Base-by-base conservation (phyloP, 179 eudicot genomes). In the Camellia oleifera region DNA sequence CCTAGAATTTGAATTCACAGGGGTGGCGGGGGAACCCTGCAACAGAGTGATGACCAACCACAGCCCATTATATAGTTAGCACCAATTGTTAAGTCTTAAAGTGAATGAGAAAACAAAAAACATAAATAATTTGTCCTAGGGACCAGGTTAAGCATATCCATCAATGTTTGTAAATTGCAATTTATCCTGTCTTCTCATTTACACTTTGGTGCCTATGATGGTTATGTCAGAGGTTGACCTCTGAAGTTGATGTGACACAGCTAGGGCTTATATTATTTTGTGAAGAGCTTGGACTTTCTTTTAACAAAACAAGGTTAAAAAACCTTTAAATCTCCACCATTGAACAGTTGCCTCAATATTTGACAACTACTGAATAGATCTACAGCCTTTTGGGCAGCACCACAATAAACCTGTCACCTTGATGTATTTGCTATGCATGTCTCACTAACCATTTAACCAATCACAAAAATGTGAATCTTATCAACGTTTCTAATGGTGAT, bases 11-110 rank as follows among this genome's bases (percentile, higher is more conserved):
- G 91, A 88, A 77, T 87, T 87, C 73, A 84, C 83, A 76, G 93
- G 88, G 9, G 88, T 85, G 45, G 75, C 81, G 60, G 98, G 93
- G 83, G 97, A 89, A 81, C 87, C 89, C 89, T 92, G 95, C 84
- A 85, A 50, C 88, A 88, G 87, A 26, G 80, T 74, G 63, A 79
- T 61, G 77, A 78, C 81, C 61, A 84, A 73, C 83, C 64, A 79
- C 58, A 78, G 32, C 66, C 72, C 70, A 69, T 69, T 65, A 76
- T 73, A 77, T 71, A 72, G 80, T 78, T 40, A 62, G 76, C 66
- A 80, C 8, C 53, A 45, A 46, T 60, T 60, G 23, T 60, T 20
- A 61, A 46, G 40, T 78, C 67, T 15, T 69, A 50, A 79, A 52
- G 65, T 79, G 71, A 64, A 79, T 81, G 15, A 45, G 46, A 80